Conservation (phyloP, 768 basidiomycete genomes). For the Leccinum obscurum region DNA sequence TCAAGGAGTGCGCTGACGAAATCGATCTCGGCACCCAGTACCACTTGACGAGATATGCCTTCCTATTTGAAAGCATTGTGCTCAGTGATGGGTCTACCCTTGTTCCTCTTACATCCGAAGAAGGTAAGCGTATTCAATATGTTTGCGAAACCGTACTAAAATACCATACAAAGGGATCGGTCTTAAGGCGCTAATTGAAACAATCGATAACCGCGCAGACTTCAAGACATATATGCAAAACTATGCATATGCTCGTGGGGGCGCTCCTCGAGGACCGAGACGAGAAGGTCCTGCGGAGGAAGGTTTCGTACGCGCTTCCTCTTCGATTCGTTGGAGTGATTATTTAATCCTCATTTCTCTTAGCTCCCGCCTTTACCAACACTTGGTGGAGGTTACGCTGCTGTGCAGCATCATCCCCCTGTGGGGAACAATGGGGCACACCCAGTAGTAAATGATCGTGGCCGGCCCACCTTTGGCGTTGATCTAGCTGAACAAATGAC, state of each 20-base stretch:
- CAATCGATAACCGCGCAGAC: slow-evolving; percentile 92
- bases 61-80: slow-evolving; percentile 88
- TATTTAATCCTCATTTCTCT: slow-evolving; percentile 7
- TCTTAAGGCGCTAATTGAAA: slow-evolving; percentile 83
- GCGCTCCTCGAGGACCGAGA: slow-evolving; percentile 66
- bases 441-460: slow-evolving; percentile 50
- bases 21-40: slow-evolving; percentile 98
- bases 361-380: slow-evolving; percentile 66
- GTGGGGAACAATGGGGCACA: slow-evolving; percentile 30
- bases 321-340: slow-evolving; percentile 3
- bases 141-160: slow-evolving; percentile 3
- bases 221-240: slow-evolving; percentile 98
- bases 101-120: slow-evolving; percentile 67
- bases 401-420: slow-evolving; percentile 26
- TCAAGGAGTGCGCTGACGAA: slow-evolving; percentile 96
- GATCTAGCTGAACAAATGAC: slow-evolving; percentile 91
- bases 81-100: slow-evolving; percentile 87
- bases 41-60: slow-evolving; percentile 92
- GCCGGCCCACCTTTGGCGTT: slow-evolving; percentile 87
- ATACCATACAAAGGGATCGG: slow-evolving; percentile 50
- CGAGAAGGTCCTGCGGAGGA: slow-evolving; percentile 90
- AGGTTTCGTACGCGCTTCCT: slow-evolving; percentile 75
- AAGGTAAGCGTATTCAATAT: slow-evolving; percentile 47
- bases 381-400: slow-evolving; percentile 33
- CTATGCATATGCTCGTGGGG: slow-evolving; percentile 87